Evolutionary conservation across 768 basidiomycete species (phyloP).

Genomic region (Mycena pura): DNA sequence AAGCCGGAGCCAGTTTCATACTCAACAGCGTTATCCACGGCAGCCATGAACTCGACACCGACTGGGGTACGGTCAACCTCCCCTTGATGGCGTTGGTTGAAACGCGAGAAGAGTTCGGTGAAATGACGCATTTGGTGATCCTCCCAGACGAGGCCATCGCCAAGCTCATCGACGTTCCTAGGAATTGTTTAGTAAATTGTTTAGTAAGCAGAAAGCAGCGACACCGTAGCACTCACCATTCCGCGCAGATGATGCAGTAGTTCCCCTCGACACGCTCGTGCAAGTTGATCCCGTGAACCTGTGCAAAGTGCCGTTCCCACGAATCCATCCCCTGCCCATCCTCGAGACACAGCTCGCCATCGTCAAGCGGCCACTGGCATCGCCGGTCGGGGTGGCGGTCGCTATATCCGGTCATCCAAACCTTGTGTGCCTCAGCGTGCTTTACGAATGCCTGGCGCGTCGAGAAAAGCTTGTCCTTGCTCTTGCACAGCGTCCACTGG

Average conservation of each 20-base stretch:
- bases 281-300: not conserved
- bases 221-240: not conserved
- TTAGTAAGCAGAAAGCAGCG: not conserved
- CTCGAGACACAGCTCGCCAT: not conserved
- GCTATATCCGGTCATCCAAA: not conserved
- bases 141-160: not conserved
- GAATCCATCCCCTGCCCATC: not conserved
- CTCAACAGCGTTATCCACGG: not conserved
- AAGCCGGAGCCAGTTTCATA: not conserved
- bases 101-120: not conserved
- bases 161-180: not conserved
- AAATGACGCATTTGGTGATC: not conserved
- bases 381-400: not conserved
- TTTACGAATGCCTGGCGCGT: too few species aligned
- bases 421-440: not conserved
- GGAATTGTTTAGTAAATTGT: too few species aligned
- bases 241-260: not conserved
- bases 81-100: not conserved
- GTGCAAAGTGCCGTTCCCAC: not conserved
- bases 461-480: too few species aligned
- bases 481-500: too few species aligned
- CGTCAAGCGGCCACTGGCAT: not conserved
- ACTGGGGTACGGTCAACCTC: not conserved
- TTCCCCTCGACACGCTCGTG: not conserved
- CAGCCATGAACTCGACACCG: not conserved